Base-by-base conservation (phyloP, 208 protist genomes). In the Crithidia mellificae region DNA sequence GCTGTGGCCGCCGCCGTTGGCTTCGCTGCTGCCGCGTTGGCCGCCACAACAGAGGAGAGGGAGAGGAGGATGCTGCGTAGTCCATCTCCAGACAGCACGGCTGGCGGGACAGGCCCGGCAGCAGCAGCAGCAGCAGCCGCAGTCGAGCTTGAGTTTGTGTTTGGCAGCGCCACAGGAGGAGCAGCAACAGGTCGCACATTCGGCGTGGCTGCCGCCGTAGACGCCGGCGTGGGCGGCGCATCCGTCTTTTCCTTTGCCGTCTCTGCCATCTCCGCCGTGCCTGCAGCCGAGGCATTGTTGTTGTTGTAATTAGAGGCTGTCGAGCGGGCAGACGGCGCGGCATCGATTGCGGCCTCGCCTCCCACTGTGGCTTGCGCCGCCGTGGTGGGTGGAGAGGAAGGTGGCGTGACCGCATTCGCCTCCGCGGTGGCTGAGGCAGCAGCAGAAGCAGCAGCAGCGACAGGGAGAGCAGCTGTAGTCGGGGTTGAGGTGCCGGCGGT, bases 31-130 rank as follows among this genome's bases (percentile, higher is more conserved):
- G 41, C 6, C 9, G 38, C n/a, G n/a, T n/a, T 46, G 22, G 32
- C 38, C 11, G 59, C 24, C 19, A 49, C 29, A 19, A 54, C 15
- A 22, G 55, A 29, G 8, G 70, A 51, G 20, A 76, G 70, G 15
- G 63, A 70, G 2, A 32, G 6, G 7, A 76, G 19, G 12, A 76
- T 58, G 14, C 43, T 46, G 27, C 50, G 53, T 19, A 76, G 55
- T 2, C 70, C 63, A 6, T 69, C 70, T 0, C 20, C 47, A 19
- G 70, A 70, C 22, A 76, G 11, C 22, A 69, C 56, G 17, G 56
- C 63, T 15, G 63, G 27, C n/a, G 36, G 47, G 22, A 19, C 54
- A 15, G 32, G 11, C 9, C 12, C 17, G 25, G 39, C 44, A n/a
- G 44, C 0, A 2, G 44, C 30, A 22, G n/a, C 25, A 29, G 57